Evolutionary conservation across 331 rosid species (phyloP), one percentile per base, ranked within the genome.

Genomic region (Spiraea crenata): DNA sequence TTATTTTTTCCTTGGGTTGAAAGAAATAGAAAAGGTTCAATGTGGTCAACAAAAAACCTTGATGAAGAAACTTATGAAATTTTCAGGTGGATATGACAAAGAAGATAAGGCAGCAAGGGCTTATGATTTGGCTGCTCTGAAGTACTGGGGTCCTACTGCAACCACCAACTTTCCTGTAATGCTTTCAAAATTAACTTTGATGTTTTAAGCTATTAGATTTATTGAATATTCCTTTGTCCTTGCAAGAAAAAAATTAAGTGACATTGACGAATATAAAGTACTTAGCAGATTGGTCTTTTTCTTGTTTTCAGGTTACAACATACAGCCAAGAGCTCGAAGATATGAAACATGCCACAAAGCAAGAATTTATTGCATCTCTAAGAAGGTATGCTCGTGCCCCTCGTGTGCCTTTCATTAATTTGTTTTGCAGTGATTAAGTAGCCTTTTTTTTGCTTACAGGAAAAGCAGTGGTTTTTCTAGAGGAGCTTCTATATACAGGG

Each of bases 31-130:
- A 17, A 46, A 69, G 20, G 9, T 19, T 40, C 31, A 5, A 15
- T 13, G 3, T 42, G 19, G 45, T 49, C 6, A 2, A 44, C 16
- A 0, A 45, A 55, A 16, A 3, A 4, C 31, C 6, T 25, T 14
- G 12, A 41, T 14, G 16, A 41, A 51, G 19, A 40, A 25, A 15
- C 38, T 2, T 38, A 1, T 25, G 7, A 9, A 7, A 65, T n/a
- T 45, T 42, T 78, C 82, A 95, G 99, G 99, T 82, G 99, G 99
- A 50, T 95, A 95, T 85, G 99, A 95, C 82, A 91, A 91, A 80
- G 99, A 95, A 82, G 99, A 95, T 8, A 95, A 91, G 81, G 99
- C 99, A 2, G 98, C 99, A 13, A 86, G 98, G 79, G 85, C 99
- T 63, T 95, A 95, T 80, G 99, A 95, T 83, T 85, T 95, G 85